Evolutionary conservation across 139 green algal species (phyloP), one percentile per base, ranked within the genome.

Genomic region (Parachlorella kessleri): DNA sequence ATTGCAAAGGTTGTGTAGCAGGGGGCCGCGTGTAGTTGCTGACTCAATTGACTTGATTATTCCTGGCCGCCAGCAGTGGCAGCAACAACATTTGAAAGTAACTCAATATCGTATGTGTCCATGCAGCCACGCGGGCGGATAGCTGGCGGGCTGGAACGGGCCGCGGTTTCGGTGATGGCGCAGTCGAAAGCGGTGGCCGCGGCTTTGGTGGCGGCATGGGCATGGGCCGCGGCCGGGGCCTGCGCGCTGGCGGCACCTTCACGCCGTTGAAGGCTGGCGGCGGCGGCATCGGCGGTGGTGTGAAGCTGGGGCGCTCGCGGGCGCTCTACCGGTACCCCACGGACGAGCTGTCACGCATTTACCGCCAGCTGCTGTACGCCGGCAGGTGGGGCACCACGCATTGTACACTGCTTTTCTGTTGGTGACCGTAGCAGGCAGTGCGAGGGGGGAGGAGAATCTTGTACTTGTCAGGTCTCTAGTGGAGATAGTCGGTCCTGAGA

Each of bases 121-220:
- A 82, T n/a, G 41, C 38, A 33, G 4, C 28, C 59, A 54, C 30
- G 37, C 65, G 10, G 33, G 32, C 38, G 48, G 81, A 84, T 55
- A 75, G 37, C 73, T 86, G 81, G 81, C 53, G 77, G 6, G 36
- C 23, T 7, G 73, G 64, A 7, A n/a, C n/a, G n/a, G 64, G 66
- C 24, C 39, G 40, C 48, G 79, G 65, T 28, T n/a, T n/a, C 23
- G 37, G 4, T n/a, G 24, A 30, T 48, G 32, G 38, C 55, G 41
- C 37, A 6, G 8, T 33, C 71, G 38, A 84, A 21, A 72, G 70
- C 41, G 75, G 79, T 39, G 80, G 83, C 74, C 70, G 83, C n/a
- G 80, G 77, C 28, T 86, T 84, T 79, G 80, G 83, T 70, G 65
- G 83, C n/a, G 80, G 77, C 28, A 84, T 84, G 76, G 77, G 81